Base-by-base conservation (phyloP, 306 rosid species). In the Acacia melanoxylon region DNA sequence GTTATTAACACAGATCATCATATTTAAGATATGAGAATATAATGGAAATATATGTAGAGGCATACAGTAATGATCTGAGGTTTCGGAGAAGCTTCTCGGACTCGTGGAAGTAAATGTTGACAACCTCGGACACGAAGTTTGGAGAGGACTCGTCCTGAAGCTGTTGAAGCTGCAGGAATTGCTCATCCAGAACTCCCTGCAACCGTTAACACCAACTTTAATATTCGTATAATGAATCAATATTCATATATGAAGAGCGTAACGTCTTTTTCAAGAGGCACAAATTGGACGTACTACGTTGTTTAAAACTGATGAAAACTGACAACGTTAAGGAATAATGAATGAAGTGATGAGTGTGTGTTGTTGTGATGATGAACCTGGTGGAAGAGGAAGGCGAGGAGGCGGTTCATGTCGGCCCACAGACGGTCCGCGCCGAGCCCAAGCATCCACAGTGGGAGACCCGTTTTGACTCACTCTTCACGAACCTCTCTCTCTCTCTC, bases 371-470 rank as follows among this genome's bases (percentile, higher is more conserved):
- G 10, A 56, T 24, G 31, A 24, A 59, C 98, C 92, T 93, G 99
- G 85, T 95, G 99, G 85, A 95, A 95, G 90, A 95, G 99, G 44
- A 91, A 81, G 72, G 96, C 91, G 63, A 95, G 99, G 81, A 95
- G 87, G 24, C 98, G 99, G 83, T 92, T 95, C 99, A 95, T 93
- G 86, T 93, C 98, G 87, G 97, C 91, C 82, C 94, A 93, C 94
- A 95, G 86, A 84, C 91, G 91, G 86, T 91, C 98, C 72, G 86
- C 86, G 74, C 93, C 94, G 81, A 93, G 86, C 76, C 97, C 98
- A 86, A 95, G 94, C 97, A 95, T 86, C 95, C 97, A 95, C 94
- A 93, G 66, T 63, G 99, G 96, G 81, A 95, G 88, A 93, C 99
- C 99, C 99, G 99, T 95, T 83, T 95, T 95, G 97, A 77, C 95